Percentiles rank a stretch among this genome's conserved stretches.
These are phyloP conservation scores for Neoboletus subvelutipes DNA, from an alignment of 768 basidiomycete species.

Conservation along the genomic window DNA sequence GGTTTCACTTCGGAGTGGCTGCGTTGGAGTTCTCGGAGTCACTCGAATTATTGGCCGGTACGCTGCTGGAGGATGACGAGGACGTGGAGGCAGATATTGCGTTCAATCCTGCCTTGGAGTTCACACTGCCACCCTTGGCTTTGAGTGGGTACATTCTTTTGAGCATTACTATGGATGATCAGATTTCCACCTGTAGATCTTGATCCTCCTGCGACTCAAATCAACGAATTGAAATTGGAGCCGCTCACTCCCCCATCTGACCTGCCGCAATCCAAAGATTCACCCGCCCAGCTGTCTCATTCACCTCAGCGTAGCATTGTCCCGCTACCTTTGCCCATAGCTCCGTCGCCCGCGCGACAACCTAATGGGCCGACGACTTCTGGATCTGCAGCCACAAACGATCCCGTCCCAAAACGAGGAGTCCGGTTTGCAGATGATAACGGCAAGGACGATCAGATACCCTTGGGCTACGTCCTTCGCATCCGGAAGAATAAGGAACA, in stretches of 20 bases:
- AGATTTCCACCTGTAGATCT: conserved; percentile 20
- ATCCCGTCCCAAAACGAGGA: conserved; percentile 41
- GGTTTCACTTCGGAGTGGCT: conserved; percentile 58
- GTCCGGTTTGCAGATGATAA: conserved; percentile 67
- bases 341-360: conserved; percentile 1
- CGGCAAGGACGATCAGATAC: conserved; percentile 63
- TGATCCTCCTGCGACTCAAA: conserved; percentile 18
- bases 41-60: conserved; percentile 63
- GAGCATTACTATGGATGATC: conserved; percentile 6
- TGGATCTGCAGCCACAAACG: conserved; percentile 12
- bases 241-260: conserved; percentile 1
- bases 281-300: not conserved
- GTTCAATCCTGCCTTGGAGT: conserved; percentile 19
- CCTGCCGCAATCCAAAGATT: conserved; percentile 5
- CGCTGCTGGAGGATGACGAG: conserved; percentile 26
- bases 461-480: conserved; percentile 67
- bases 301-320: conserved; percentile 1
- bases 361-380: not conserved
- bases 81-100: conserved; percentile 5
- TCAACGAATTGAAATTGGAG: conserved; percentile 2
- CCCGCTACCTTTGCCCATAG: not conserved
- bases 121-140: conserved; percentile 16
- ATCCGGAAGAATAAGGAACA: conserved; percentile 72
- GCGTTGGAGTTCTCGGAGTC: conserved; percentile 69
- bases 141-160: conserved; percentile 18